A percentile compares a stretch with the other conserved stretches of the same genome.
Conservation (phyloP, 441 rosid species). For the Populus hybrid region DNA sequence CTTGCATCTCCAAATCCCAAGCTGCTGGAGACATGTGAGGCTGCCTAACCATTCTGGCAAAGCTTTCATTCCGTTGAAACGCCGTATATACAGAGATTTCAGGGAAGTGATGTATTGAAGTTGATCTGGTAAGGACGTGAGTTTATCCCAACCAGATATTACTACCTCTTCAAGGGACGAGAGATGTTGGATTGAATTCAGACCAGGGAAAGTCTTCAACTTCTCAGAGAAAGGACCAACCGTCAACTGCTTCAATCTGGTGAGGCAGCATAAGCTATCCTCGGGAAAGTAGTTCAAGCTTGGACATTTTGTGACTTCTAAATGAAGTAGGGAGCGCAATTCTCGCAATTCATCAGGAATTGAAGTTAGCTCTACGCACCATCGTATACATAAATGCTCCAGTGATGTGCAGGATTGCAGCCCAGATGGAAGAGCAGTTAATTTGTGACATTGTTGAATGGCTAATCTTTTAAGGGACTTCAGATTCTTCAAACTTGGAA, state of each 20-base stretch:
- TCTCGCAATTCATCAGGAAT: constrained; percentile 4
- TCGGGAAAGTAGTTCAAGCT: neutral
- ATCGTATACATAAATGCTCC: neutral
- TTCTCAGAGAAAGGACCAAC: constrained; percentile 17
- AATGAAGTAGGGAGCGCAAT: neutral
- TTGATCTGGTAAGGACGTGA: constrained; percentile 23
- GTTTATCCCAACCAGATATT: constrained; percentile 14
- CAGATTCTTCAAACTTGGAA: neutral
- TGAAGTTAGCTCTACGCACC: constrained; percentile 7
- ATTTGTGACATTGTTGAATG: neutral
- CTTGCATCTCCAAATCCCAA: neutral
- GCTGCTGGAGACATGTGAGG: constrained; percentile 18
- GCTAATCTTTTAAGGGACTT: neutral
- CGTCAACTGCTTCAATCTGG: constrained; percentile 13
- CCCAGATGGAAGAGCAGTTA: constrained; percentile 9
- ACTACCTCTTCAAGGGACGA: constrained; percentile 6
- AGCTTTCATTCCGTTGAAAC: constrained; percentile 13
- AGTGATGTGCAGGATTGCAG: constrained; percentile 15
- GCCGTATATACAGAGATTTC: neutral
- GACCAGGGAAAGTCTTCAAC: constrained; percentile 18
- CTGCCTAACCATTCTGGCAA: constrained; percentile 33
- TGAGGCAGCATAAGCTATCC: constrained; percentile 6
- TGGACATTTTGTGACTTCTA: neutral
- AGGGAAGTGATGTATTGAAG: constrained; percentile 26
- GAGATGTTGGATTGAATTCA: constrained; percentile 16